Conservation (phyloP, 371 early-diverging fungal species). For the Actinomucor elegans region DNA sequence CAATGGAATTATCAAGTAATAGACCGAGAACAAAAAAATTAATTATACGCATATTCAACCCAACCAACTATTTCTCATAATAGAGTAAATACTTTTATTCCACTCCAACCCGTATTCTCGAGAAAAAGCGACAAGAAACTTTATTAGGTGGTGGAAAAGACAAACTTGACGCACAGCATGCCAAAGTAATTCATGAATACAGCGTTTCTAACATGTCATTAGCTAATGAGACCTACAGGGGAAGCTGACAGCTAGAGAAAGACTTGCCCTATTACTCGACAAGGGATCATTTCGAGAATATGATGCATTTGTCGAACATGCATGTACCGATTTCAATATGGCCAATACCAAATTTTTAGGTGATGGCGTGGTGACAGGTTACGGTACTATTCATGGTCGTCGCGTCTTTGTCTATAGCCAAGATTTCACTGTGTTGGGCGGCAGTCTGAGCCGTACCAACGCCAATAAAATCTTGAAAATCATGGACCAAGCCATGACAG, state of each 20-base stretch:
- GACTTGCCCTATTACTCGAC: slow-evolving; percentile 87
- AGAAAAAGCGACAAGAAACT: slow-evolving; percentile 76
- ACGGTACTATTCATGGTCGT: slow-evolving; percentile 92
- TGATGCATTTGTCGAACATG: slow-evolving; percentile 95
- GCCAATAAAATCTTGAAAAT: slow-evolving; percentile 94
- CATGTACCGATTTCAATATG: slow-evolving; percentile 94
- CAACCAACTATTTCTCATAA: background rate
- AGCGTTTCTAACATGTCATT: background rate
- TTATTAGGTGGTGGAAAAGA: slow-evolving; percentile 82
- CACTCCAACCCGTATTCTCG: slow-evolving; percentile 16
- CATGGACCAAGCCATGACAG: slow-evolving; percentile 94
- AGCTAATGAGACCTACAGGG: slow-evolving; percentile 54
- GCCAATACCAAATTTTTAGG: slow-evolving; percentile 84
- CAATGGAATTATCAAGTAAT: no score
- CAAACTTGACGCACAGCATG: slow-evolving; percentile 88
- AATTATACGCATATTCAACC: background rate
- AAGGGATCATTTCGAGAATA: slow-evolving; percentile 88
- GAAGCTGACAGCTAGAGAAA: slow-evolving; percentile 95
- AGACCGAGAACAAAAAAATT: background rate
- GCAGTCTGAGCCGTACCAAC: slow-evolving; percentile 86
- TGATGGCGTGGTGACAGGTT: slow-evolving; percentile 95
- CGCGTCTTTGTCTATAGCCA: slow-evolving; percentile 92
- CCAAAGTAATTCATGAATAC: slow-evolving; percentile 57
- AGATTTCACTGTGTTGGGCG: slow-evolving; percentile 95
- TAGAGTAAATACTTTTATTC: slow-evolving; percentile 6